phyloP scores from a whole-genome alignment of 805 yeast genomes.

The Lipomyces orientalis region DNA sequence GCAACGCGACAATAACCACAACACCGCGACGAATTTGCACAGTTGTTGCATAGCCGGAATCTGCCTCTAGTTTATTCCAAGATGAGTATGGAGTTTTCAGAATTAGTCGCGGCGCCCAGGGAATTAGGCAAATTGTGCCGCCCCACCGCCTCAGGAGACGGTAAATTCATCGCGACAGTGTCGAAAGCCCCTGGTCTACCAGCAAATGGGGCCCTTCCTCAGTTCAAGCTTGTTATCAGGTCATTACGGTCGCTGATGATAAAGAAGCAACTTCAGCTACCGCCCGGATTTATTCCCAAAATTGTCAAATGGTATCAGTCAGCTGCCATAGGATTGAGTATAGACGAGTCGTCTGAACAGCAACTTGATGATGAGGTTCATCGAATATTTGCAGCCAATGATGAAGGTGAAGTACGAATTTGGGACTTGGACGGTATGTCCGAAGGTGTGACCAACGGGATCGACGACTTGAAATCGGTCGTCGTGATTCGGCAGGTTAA shows the following conservation, averaged over 20 bases:
- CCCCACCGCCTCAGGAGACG: constrained; percentile 19
- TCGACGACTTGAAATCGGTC: constrained; percentile 25
- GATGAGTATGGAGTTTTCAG: constrained; percentile 30
- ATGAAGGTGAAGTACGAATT: constrained; percentile 27
- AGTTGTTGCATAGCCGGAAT: neutral
- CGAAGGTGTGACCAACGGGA: constrained; percentile 6
- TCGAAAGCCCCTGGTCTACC: neutral
- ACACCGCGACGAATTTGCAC: neutral
- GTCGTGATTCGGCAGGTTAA: constrained; percentile 25
- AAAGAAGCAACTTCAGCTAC: constrained; percentile 24
- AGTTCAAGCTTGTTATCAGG: constrained; percentile 21
- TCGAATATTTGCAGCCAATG: constrained; percentile 31
- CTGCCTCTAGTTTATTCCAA: neutral
- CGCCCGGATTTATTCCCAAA: constrained; percentile 22
- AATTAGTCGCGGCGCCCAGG: constrained; percentile 14
- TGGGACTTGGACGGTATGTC: constrained; percentile 29
- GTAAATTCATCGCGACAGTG: constrained; percentile 27
- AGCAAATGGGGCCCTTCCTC: neutral
- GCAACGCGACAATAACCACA: too few species aligned
- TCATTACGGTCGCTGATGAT: constrained; percentile 22
- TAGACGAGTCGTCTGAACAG: neutral
- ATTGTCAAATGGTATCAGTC: constrained; percentile 30
- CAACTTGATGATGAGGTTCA: constrained; percentile 20
- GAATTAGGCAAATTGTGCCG: constrained; percentile 6
- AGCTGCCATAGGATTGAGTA: neutral